These are phyloP conservation scores for Xylaria flabelliformis DNA, from an alignment of 495 filamentous ascomycete species.

Conservation along the genomic window DNA sequence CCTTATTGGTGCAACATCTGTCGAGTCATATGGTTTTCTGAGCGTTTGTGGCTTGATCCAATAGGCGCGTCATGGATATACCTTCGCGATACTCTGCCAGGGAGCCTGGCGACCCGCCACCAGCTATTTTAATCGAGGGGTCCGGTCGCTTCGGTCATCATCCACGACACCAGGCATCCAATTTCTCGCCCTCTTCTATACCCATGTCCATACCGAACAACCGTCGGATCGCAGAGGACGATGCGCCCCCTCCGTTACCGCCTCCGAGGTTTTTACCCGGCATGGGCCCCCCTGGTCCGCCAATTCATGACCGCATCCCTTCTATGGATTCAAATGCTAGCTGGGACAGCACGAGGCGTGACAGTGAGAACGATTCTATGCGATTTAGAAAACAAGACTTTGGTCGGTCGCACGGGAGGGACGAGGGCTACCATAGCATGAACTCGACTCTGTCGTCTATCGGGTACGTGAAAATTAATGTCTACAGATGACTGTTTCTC, in stretches of 20 bases:
- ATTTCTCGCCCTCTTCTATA: constrained; percentile 50
- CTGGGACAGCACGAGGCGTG: constrained; percentile 37
- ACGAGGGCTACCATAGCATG: constrained; percentile 44
- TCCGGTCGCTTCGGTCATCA: constrained; percentile 56
- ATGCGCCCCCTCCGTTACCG: constrained; percentile 58
- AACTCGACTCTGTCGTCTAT: constrained; percentile 42
- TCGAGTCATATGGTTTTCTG: constrained; percentile 17
- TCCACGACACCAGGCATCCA: constrained; percentile 53
- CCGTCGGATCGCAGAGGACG: constrained; percentile 41
- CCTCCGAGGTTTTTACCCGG: constrained; percentile 52
- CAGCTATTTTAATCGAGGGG: constrained; percentile 62
- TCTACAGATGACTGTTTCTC: background rate
- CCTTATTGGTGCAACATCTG: constrained; percentile 7
- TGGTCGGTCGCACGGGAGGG: constrained; percentile 33
- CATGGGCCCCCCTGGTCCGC: constrained; percentile 35
- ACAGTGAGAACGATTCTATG: constrained; percentile 32
- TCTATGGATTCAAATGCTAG: constrained; percentile 39
- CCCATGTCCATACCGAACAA: constrained; percentile 57
- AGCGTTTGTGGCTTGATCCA: background rate
- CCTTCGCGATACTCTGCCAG: constrained; percentile 53
- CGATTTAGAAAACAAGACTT: constrained; percentile 36
- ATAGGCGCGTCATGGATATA: constrained; percentile 58
- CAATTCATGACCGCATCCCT: constrained; percentile 36
- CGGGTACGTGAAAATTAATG: constrained; percentile 31
- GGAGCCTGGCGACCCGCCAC: constrained; percentile 45